These are phyloP conservation scores for Geotrichum candidum DNA, from an alignment of 1,139 yeast genomes.

Conservation along the genomic window DNA sequence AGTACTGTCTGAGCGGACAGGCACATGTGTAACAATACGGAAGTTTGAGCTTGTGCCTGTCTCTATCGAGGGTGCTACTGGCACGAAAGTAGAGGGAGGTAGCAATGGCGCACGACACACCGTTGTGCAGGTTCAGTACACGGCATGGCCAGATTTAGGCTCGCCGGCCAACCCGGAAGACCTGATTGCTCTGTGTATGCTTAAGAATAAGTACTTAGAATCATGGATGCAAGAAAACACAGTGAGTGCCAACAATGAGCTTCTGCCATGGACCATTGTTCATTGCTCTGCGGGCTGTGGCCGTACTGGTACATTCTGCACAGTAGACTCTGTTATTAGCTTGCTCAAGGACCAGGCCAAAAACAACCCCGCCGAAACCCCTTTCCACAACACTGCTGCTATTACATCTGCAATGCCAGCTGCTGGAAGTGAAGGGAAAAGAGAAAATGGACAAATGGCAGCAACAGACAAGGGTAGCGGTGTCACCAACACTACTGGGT, in stretches of 20 bases:
- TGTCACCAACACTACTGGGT: not conserved
- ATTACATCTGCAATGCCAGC: not conserved
- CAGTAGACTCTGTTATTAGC: conserved; percentile 61
- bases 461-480: not conserved
- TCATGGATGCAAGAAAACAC: conserved; percentile 24
- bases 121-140: conserved; percentile 63
- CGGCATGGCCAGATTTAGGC: conserved; percentile 80
- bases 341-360: conserved; percentile 31
- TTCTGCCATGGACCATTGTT: conserved; percentile 48
- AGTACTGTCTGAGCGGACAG: conserved; percentile 12
- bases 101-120: conserved; percentile 16
- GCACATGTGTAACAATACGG: conserved; percentile 22
- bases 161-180: conserved; percentile 52
- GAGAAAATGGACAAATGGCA: not conserved
- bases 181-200: conserved; percentile 46
- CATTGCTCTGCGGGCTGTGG: conserved; percentile 95
- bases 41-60: conserved; percentile 18
- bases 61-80: not conserved
- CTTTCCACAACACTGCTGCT: conserved; percentile 17
- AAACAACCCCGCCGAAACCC: not conserved
- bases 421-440: not conserved
- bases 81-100: not conserved
- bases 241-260: not conserved
- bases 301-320: conserved; percentile 79
- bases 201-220: conserved; percentile 37